Conservation (phyloP, 2,329 filamentous ascomycete genomes). For the Escovopsis sp. region DNA sequence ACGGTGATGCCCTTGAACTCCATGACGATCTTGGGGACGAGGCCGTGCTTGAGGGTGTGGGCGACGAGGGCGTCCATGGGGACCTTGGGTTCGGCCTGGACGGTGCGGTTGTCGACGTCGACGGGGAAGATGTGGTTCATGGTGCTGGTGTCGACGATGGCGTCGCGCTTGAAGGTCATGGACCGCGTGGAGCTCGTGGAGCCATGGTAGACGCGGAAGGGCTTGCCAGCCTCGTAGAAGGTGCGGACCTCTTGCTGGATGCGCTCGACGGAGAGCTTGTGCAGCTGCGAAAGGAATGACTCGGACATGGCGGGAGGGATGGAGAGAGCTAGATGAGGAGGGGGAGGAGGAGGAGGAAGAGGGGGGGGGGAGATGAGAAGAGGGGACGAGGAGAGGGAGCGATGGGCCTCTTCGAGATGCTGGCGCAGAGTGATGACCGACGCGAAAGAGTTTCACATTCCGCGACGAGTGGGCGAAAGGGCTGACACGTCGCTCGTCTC, state of each 20-base stretch:
- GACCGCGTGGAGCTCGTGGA: conserved; percentile 45
- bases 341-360: too few species aligned
- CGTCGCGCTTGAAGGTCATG: conserved; percentile 16
- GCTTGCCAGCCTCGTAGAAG: conserved; percentile 18
- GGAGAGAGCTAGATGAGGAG: too few species aligned
- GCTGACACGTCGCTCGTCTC: too few species aligned
- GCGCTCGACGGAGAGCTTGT: conserved; percentile 11
- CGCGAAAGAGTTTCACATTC: too few species aligned
- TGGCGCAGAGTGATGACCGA: too few species aligned
- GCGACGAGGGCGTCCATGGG: conserved; percentile 40
- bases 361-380: too few species aligned
- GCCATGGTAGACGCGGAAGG: conserved; percentile 46
- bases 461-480: too few species aligned
- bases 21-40: conserved; percentile 41
- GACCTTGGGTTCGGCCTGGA: conserved; percentile 42
- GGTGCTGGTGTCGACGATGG: conserved; percentile 37
- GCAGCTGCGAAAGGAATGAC: conserved; percentile 13
- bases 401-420: too few species aligned
- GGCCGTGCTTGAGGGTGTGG: conserved; percentile 30
- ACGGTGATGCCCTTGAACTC: conserved; percentile 45
- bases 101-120: conserved; percentile 29
- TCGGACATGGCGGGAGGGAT: conserved; percentile 1
- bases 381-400: too few species aligned
- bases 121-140: conserved; percentile 38
- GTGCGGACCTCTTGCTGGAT: too few species aligned